These are phyloP conservation scores for Penicillium roqueforti DNA, from an alignment of 495 filamentous ascomycete genomes.

Conservation along the genomic window DNA sequence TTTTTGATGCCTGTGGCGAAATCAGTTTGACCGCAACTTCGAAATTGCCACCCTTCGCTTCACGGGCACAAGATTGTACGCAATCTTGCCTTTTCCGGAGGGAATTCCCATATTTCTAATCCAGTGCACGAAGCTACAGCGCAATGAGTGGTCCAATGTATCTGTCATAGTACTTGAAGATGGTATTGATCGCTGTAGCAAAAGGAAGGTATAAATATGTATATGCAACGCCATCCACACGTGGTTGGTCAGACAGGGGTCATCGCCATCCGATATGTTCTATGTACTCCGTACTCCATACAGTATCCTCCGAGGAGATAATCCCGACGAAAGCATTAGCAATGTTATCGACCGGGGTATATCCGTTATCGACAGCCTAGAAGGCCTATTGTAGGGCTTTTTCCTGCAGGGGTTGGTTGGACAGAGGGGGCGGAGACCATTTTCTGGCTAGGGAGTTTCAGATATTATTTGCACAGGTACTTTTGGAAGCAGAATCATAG, in stretches of 20 bases:
- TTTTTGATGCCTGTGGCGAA: slow-evolving; percentile 18
- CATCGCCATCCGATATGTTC: background rate
- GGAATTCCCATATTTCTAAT: background rate
- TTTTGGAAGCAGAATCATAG: background rate
- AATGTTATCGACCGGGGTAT: background rate
- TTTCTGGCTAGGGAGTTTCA: background rate
- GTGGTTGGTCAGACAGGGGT: slow-evolving; percentile 1
- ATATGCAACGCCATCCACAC: background rate
- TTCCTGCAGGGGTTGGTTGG: background rate
- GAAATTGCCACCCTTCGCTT: slow-evolving; percentile 11
- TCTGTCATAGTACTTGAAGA: background rate
- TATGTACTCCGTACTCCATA: background rate
- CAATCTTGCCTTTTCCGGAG: background rate
- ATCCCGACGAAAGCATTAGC: background rate
- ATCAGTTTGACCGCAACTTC: slow-evolving; percentile 23
- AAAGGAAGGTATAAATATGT: too few species aligned
- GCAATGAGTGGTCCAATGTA: background rate
- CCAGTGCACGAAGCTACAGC: background rate
- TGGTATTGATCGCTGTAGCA: background rate
- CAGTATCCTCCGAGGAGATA: background rate
- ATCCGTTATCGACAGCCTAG: background rate
- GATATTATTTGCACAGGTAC: background rate
- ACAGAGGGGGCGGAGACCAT: background rate
- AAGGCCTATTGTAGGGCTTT: background rate
- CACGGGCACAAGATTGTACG: background rate